Percentiles rank a stretch among this genome's conserved stretches.
These are phyloP conservation scores for Tricholoma sp. DNA, from an alignment of 768 basidiomycete species.

Conservation along the genomic window DNA sequence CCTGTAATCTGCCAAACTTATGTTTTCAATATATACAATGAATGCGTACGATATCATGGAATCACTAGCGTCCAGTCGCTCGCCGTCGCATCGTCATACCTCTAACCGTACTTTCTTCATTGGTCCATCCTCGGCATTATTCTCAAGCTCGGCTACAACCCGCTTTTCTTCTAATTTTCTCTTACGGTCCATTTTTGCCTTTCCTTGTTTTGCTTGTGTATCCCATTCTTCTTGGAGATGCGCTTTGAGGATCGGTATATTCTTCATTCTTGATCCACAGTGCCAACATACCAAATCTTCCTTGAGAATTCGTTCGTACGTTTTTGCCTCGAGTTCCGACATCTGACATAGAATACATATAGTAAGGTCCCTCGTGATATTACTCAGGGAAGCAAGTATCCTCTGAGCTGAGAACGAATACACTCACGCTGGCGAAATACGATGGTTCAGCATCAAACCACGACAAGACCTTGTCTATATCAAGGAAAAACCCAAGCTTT, in stretches of 20 bases:
- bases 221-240: constrained; percentile 79
- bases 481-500: constrained; percentile 75
- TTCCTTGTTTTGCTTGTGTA: constrained; percentile 36
- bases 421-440: constrained; percentile 46
- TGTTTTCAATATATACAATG: too few species aligned
- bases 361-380: not conserved
- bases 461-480: constrained; percentile 67
- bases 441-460: constrained; percentile 72
- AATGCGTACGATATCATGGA: not conserved
- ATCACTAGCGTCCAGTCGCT: not conserved
- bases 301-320: constrained; percentile 66
- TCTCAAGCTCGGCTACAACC: not conserved
- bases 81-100: not conserved
- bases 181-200: constrained; percentile 35
- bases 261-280: constrained; percentile 58
- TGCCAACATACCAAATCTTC: constrained; percentile 63
- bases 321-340: constrained; percentile 41
- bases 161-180: constrained; percentile 31
- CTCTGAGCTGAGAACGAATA: not conserved
- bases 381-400: not conserved
- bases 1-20: too few species aligned
- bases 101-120: not conserved
- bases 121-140: not conserved
- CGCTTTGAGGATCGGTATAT: constrained; percentile 67
- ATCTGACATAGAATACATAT: constrained; percentile 40